phyloP scores from a whole-genome alignment of 225 moss, liverwort and hornwort genomes.

The Straminergon stramineum region DNA sequence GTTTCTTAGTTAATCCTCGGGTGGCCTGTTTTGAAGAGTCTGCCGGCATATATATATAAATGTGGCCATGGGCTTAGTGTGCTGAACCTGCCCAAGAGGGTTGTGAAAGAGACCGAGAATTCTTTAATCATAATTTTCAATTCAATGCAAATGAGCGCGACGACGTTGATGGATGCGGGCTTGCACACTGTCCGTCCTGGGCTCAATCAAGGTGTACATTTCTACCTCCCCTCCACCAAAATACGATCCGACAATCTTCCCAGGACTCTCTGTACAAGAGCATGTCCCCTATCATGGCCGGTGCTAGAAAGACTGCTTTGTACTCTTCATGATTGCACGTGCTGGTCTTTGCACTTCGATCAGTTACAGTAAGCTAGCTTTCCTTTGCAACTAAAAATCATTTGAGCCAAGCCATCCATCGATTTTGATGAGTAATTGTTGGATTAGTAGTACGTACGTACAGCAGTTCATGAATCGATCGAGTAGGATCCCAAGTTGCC shows the following conservation, averaged over 20 bases:
- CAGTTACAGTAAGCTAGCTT: neutral
- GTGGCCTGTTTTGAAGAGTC: neutral
- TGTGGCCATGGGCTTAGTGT: neutral
- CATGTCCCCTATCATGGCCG: neutral
- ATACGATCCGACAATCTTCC: slow-evolving; percentile 16
- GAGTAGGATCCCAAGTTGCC: neutral
- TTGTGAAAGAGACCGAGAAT: neutral
- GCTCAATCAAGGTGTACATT: neutral
- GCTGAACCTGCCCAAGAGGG: neutral
- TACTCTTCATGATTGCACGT: slow-evolving; percentile 7
- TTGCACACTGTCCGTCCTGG: neutral
- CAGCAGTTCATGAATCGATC: neutral
- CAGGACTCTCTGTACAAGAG: slow-evolving; percentile 13
- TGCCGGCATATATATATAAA: neutral
- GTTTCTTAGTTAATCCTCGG: neutral
- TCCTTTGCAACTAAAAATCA: neutral
- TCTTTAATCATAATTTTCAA: neutral
- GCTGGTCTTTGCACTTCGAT: neutral
- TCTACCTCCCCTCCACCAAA: slow-evolving; percentile 6
- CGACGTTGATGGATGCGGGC: neutral
- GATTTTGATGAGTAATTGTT: neutral
- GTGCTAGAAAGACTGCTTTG: slow-evolving; percentile 10
- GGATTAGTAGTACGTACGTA: neutral
- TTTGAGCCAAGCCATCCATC: neutral
- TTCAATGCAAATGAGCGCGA: neutral